phyloP scores from a whole-genome alignment of 2,329 filamentous ascomycete genomes.

The Incumbomyces delicatus region DNA sequence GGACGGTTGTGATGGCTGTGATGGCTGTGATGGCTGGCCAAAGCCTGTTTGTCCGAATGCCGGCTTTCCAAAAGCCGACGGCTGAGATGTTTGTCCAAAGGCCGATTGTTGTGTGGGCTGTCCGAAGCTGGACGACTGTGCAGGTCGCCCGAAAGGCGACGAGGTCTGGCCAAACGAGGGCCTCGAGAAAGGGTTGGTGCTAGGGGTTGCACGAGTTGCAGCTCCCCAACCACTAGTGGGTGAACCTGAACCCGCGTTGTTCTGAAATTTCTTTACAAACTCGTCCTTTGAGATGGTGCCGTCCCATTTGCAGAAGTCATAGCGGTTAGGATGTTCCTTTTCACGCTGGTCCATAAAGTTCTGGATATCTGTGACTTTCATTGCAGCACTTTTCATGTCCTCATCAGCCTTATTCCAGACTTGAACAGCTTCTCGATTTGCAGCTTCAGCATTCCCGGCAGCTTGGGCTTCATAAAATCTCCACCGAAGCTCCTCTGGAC shows the following conservation, averaged over 20 bases:
- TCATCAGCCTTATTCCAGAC: conserved; percentile 56
- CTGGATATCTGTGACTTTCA: conserved; percentile 61
- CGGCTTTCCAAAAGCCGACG: conserved; percentile 22
- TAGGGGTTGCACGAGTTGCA: conserved; percentile 4
- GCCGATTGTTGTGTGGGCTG: conserved; percentile 26
- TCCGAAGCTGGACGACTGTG: conserved; percentile 31
- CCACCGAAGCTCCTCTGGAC: conserved; percentile 75
- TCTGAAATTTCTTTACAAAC: conserved; percentile 22
- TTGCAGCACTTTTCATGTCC: conserved; percentile 62
- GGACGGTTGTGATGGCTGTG: conserved; percentile 2
- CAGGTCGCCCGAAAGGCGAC: conserved; percentile 28
- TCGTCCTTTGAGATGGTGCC: conserved; percentile 16
- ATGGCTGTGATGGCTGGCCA: conserved; percentile 14
- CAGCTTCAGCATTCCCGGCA: conserved; percentile 32
- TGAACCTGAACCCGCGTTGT: neutral
- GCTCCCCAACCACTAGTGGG: conserved; percentile 1
- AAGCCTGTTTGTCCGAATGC: conserved; percentile 24
- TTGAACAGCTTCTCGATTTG: conserved; percentile 41
- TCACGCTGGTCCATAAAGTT: conserved; percentile 57
- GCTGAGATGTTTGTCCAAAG: conserved; percentile 20
- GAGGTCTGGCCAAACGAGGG: conserved; percentile 24
- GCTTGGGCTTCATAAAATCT: conserved; percentile 57
- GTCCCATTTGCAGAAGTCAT: conserved; percentile 47
- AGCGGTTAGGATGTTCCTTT: conserved; percentile 65
- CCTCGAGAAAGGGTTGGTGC: conserved; percentile 21